These are phyloP conservation scores for Venturia aucupariae DNA, from an alignment of 2,329 filamentous ascomycete genomes.

Conservation along the genomic window DNA sequence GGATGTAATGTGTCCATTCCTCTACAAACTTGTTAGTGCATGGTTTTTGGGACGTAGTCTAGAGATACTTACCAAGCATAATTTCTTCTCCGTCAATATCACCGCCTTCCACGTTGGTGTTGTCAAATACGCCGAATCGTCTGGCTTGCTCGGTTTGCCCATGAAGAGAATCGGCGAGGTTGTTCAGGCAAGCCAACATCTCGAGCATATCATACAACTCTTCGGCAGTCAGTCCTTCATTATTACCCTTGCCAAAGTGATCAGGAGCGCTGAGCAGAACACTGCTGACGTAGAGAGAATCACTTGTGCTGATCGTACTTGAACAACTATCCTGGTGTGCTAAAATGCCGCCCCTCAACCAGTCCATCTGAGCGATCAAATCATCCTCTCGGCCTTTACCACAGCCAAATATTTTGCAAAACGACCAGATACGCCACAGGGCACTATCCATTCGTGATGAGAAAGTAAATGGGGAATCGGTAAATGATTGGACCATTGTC, in stretches of 20 bases:
- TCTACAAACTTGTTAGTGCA: constrained; percentile 31
- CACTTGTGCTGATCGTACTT: constrained; percentile 39
- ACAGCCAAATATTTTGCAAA: constrained; percentile 54
- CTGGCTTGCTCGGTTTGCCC: constrained; percentile 46
- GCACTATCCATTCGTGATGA: constrained; percentile 50
- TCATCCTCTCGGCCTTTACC: constrained; percentile 50
- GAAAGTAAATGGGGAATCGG: constrained; percentile 36
- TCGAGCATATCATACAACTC: constrained; percentile 57
- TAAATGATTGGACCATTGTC: constrained; percentile 39
- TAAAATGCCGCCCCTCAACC: constrained; percentile 49
- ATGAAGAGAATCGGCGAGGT: constrained; percentile 47
- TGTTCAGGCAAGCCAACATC: constrained; percentile 52
- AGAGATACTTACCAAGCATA: constrained; percentile 38
- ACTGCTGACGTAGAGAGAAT: constrained; percentile 42
- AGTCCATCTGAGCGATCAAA: constrained; percentile 51
- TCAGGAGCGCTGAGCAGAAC: constrained; percentile 47
- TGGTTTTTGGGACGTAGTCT: neutral
- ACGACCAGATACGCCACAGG: constrained; percentile 58
- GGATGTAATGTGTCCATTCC: constrained; percentile 52
- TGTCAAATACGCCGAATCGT: constrained; percentile 46
- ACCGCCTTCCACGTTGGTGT: constrained; percentile 35
- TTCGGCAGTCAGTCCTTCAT: constrained; percentile 42
- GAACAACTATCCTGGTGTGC: constrained; percentile 39
- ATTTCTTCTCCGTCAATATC: constrained; percentile 44
- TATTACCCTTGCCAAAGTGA: constrained; percentile 50